Evolutionary conservation across 2,329 filamentous ascomycete species (phyloP), one percentile per base, ranked within the genome.

Genomic region (Claviceps quebecensis): DNA sequence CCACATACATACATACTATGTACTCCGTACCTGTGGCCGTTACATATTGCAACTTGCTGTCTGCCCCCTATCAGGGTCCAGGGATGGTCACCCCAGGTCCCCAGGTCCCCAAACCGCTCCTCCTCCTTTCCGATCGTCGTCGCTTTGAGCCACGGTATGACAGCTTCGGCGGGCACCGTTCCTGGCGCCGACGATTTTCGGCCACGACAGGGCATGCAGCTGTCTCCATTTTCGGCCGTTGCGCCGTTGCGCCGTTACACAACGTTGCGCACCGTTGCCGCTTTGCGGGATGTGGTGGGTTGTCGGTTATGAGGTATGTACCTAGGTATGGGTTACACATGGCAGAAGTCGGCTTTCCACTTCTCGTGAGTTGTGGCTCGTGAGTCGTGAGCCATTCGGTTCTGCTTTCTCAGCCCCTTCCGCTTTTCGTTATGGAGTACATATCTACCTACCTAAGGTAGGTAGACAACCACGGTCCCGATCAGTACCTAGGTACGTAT

Each of bases 121-220:
- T 5, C 22, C 23, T 41, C 9, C 29, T 48, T 48, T 29, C 22
- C 47, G 6, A 39, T 34, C 37, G 37, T 48, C 7, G 23, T 48
- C 47, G 34, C 22, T 19, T 48, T 34, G 38, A 19, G 38, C 26
- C n/a, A 44, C 41, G 22, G 39, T 37, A 14, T 44, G 22, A 34
- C 47, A 36, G 26, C 9, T 43, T 36, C 11, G 16, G 17, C 36
- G 22, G 23, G 39, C 23, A 17, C 29, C 29, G 38, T 49, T 22
- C 26, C 39, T 39, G 34, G 37, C 46, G 49, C 49, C 49, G 49
- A 51, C 23, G 23, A 47, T 46, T 36, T 47, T 51, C 49, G 49
- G 49, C n/a, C 49, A 22, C 38, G 34, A 36, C 26, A 45, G 17
- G 40, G 29, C 36, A 50, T 39, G 48, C 48, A 47, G 23, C 37